These are phyloP conservation scores for Nannochloropsis gaditana DNA, from an alignment of 108 stramenopile genomes.

Conservation along the genomic window DNA sequence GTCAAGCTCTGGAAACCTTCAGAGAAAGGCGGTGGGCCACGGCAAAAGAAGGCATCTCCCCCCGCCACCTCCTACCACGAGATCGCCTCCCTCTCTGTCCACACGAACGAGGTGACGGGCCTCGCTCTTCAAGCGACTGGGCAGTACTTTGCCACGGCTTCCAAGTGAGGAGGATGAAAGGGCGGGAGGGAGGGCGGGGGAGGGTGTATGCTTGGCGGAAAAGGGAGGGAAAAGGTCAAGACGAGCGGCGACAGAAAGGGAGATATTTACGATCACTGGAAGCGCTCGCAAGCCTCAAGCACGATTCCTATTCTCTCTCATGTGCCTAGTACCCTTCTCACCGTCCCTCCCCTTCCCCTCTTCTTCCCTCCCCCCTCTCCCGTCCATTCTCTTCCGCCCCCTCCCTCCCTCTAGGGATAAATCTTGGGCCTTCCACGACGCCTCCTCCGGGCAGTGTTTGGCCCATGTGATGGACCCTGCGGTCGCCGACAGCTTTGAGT, in stretches of 20 bases:
- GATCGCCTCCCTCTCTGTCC: neutral
- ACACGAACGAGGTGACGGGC: neutral
- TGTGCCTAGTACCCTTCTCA: neutral
- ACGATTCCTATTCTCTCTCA: neutral
- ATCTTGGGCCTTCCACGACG: neutral
- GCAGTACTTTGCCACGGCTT: neutral
- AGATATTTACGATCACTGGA: too few relatives aligned
- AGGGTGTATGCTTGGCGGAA: neutral
- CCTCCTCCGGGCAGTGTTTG: neutral
- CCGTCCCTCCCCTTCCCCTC: neutral
- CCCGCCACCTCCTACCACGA: neutral
- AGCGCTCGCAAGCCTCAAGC: too few relatives aligned
- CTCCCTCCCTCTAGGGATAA: neutral
- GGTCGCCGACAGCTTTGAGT: neutral
- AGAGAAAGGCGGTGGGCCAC: neutral
- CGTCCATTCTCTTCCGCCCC: neutral
- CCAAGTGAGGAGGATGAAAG: neutral
- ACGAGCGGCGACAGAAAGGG: too few relatives aligned
- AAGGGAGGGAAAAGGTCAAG: too few relatives aligned
- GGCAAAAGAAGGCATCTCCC: neutral
- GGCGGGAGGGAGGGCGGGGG: neutral
- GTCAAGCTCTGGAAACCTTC: neutral
- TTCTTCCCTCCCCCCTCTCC: neutral
- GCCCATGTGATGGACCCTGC: neutral
- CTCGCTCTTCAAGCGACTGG: neutral